Base-by-base conservation (phyloP, 2,329 filamentous ascomycete species). In the Calycina herbarum region DNA sequence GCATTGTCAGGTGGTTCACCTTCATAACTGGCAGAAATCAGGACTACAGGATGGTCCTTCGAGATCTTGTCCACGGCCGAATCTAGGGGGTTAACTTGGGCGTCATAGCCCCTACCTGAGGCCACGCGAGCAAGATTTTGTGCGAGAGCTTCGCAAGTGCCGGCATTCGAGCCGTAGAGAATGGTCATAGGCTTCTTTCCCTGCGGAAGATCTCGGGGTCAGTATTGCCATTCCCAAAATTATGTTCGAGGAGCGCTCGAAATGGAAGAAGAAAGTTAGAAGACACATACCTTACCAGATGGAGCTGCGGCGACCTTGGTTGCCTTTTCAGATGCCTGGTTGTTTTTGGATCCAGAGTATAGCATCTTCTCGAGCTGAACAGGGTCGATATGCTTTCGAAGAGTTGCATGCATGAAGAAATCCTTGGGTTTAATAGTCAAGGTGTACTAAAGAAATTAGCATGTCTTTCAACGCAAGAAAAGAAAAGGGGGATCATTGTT, bases 1-100 rank as follows among this genome's bases (percentile, higher is more conserved):
- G 90, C 91, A 67, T 94, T 93, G 67, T 92, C 89, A 0, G 90
- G 86, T 0, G 91, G 88, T 63, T 91, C 82, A 0, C 91, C 91
- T 72, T 94, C 90, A 70, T 93, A 94, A 0, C 86, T 89, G 0
- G 90, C 84, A 0, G 87, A 88, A 68, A 94, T 82, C 59, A 93
- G 82, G 29, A 92, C 79, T 0, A 90, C 82, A 0, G 90, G 89
- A 6, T 83, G 81, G 31, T 85, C 81, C 60, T 80, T 85, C 0
- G 88, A 84, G 0, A 93, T 74, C 2, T 83, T 82, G 59, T 86
- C 82, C 20, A 84, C 85, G 0, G 86, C 89, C 0, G 82, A 80
- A 72, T 93, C 88, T 48, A 93, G 76, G 1, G 82, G 81, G 27
- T 83, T 81, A 1, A 89, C 77, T 2, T 79, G 74, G 2, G 74